Percentiles rank a stretch among this genome's conserved stretches.
Evolutionary conservation across 768 basidiomycete species (phyloP).

Genomic region (Phlebiopsis flavidoalba): DNA sequence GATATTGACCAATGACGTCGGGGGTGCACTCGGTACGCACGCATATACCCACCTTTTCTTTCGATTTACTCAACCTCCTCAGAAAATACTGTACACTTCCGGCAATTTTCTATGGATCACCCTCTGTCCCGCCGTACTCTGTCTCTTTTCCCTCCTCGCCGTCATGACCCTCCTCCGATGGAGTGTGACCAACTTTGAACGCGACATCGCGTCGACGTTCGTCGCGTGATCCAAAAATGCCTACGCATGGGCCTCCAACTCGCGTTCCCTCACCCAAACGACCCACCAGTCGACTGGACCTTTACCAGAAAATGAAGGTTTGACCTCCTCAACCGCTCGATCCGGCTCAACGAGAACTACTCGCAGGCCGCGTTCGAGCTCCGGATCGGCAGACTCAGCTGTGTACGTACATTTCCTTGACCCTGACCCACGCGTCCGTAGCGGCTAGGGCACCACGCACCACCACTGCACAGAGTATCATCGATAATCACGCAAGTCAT

Average conservation of each 20-base stretch:
- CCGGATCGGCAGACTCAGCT: constrained; percentile 37
- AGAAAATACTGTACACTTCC: constrained; percentile 22
- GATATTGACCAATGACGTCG: constrained; percentile 35
- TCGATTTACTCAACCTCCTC: background rate
- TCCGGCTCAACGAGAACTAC: constrained; percentile 36
- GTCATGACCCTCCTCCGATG: constrained; percentile 36
- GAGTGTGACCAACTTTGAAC: constrained; percentile 38
- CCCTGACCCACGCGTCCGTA: too few species aligned
- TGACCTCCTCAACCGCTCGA: constrained; percentile 30
- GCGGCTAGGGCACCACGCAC: too few species aligned
- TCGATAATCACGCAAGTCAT: too few species aligned
- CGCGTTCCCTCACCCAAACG: constrained; percentile 17
- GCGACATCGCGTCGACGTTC: constrained; percentile 32
- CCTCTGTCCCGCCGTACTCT: constrained; percentile 31
- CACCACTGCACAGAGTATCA: too few species aligned
- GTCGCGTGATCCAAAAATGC: constrained; percentile 28
- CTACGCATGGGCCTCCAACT: constrained; percentile 27
- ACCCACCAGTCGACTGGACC: constrained; percentile 10
- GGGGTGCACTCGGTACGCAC: constrained; percentile 27
- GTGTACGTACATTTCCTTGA: constrained; percentile 28
- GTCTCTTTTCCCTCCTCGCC: constrained; percentile 34
- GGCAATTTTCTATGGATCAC: constrained; percentile 38
- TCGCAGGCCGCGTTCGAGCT: constrained; percentile 43
- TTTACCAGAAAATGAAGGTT: constrained; percentile 19
- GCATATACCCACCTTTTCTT: background rate